Base-by-base conservation (phyloP, 495 filamentous ascomycete species). In the Xylaria castorea region DNA sequence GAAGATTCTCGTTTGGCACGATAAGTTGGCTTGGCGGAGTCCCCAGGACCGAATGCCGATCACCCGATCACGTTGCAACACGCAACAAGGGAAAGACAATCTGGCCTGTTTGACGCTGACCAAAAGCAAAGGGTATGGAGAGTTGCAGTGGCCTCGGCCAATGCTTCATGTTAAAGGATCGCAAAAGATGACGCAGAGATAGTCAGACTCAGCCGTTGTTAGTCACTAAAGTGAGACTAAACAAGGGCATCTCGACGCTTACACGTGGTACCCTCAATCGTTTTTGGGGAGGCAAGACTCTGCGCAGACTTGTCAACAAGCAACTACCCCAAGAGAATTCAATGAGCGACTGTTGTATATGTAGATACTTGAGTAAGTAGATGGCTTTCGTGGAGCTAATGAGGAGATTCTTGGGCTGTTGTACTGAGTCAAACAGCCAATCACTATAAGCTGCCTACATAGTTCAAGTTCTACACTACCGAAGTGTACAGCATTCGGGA, bases 11-110 rank as follows among this genome's bases (percentile, higher is more conserved):
- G 63, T 48, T 70, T 67, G 36, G 72, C 38, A 71, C 72, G 73
- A 62, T 25, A 25, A 68, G 60, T 46, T 57, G 25, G 34, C 60
- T 71, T 55, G 60, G 69, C 48, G 38, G 46, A 36, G 50, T 69
- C 65, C 68, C 44, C 68, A 63, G 75, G 66, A 73, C 66, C 73
- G 74, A 50, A 78, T 75, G 76, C 73, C 71, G 76, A 78, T 76
- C 71, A 71, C 71, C 36, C 73, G 68, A 51, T 60, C 69, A 32
- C 65, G 73, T 68, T 71, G 25, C 22, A 55, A 25, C 50, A 22
- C 18, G 50, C 72, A 68, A 70, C 68, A 67, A 55, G 75, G 44
- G 68, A 22, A 63, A 71, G 72, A 66, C 66, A 67, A 63, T 73
- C 34, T 70, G 48, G 34, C 61, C 69, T 73, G 72, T 75, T 57